These are phyloP conservation scores for Exserohilum rostratum DNA, from an alignment of 2,329 filamentous ascomycete genomes.

Conservation along the genomic window DNA sequence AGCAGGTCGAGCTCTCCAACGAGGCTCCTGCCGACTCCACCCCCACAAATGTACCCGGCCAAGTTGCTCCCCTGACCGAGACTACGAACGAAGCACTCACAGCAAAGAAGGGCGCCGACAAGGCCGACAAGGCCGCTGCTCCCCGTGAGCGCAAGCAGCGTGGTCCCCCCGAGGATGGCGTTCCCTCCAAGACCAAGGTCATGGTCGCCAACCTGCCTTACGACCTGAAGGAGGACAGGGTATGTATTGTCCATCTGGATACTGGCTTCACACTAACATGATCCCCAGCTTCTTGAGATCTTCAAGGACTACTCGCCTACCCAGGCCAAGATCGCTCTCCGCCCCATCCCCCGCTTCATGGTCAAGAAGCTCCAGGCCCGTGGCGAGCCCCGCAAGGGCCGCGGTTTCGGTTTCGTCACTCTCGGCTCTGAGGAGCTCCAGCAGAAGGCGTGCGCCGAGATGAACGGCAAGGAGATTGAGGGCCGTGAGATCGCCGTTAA, in stretches of 20 bases:
- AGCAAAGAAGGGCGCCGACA: conserved; percentile 60
- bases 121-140: conserved; percentile 56
- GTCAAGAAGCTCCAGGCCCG: conserved; percentile 99
- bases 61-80: conserved; percentile 57
- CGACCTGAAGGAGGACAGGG: conserved; percentile 96
- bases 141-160: conserved; percentile 74
- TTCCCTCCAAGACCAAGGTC: conserved; percentile 98
- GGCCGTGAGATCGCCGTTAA: conserved; percentile 99
- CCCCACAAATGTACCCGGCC: conserved; percentile 59
- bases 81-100: conserved; percentile 62
- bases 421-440: conserved; percentile 94
- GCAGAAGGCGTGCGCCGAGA: conserved; percentile 95
- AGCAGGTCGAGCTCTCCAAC: conserved; percentile 53
- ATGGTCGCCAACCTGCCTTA: conserved; percentile 99
- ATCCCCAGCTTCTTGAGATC: conserved; percentile 86
- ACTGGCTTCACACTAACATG: conserved; percentile 16
- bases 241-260: conserved; percentile 51
- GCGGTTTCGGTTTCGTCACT: conserved; percentile 98
- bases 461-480: conserved; percentile 99
- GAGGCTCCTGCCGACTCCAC: conserved; percentile 51
- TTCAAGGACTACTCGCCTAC: conserved; percentile 90
- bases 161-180: conserved; percentile 94
- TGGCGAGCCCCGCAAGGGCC: conserved; percentile 97
- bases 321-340: conserved; percentile 97
- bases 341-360: conserved; percentile 99